Conservation (phyloP, 352 stramenopile species). For the Pythium plurisporium region DNA sequence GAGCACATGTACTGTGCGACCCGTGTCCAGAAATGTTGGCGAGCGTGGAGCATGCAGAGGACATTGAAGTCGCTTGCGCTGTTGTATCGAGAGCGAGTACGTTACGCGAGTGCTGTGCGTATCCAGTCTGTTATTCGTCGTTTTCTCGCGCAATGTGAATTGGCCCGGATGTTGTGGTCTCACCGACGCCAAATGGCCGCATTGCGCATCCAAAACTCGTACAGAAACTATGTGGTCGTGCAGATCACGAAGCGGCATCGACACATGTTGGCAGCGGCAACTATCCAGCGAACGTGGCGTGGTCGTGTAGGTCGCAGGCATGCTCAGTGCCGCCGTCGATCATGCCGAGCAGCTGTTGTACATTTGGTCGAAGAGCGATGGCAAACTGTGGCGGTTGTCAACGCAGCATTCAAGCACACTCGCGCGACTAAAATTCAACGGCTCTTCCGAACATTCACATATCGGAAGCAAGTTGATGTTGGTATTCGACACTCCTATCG, state of each 20-base stretch:
- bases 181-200: slow-evolving; percentile 18
- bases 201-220: slow-evolving; percentile 22
- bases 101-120: slow-evolving; percentile 12
- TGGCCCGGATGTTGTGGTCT: slow-evolving; percentile 12
- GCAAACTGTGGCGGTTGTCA: neutral
- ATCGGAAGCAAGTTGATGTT: slow-evolving; percentile 5
- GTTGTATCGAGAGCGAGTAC: slow-evolving; percentile 21
- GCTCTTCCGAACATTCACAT: slow-evolving; percentile 8
- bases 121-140: slow-evolving; percentile 24
- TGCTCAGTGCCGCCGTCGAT: neutral
- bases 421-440: slow-evolving; percentile 18
- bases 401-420: neutral
- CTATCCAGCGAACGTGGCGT: slow-evolving; percentile 27
- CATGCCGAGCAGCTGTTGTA: slow-evolving; percentile 2
- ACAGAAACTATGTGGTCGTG: slow-evolving; percentile 20
- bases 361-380: slow-evolving; percentile 1
- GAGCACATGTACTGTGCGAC: slow-evolving; percentile 20
- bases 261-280: neutral
- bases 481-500: neutral
- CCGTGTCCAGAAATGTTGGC: slow-evolving; percentile 29
- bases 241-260: slow-evolving; percentile 22
- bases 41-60: slow-evolving; percentile 17
- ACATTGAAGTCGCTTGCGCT: slow-evolving; percentile 20
- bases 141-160: slow-evolving; percentile 17
- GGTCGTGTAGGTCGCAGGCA: slow-evolving; percentile 15